These are phyloP conservation scores for Fusarium sp. DNA, from an alignment of 2,329 filamentous ascomycete genomes.

Conservation along the genomic window DNA sequence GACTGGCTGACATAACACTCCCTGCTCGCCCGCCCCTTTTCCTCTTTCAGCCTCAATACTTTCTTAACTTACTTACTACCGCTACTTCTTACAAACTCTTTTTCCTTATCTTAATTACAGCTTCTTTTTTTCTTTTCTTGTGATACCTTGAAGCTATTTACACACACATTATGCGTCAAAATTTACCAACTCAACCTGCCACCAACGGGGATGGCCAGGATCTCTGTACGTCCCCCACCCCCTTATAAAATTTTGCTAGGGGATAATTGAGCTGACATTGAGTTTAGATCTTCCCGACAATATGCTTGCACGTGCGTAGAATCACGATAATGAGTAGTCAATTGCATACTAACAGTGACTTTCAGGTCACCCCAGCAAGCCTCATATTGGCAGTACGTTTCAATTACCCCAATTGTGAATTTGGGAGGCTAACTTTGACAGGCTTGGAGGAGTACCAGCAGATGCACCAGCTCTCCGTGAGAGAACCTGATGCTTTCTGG, in stretches of 20 bases:
- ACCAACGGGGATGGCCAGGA: conserved; percentile 25
- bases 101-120: background rate
- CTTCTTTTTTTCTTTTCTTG: background rate
- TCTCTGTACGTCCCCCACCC: conserved; percentile 29
- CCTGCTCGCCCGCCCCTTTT: conserved; percentile 24
- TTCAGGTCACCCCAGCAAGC: conserved; percentile 36
- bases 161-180: conserved; percentile 27
- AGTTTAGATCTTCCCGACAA: conserved; percentile 33
- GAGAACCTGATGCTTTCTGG: conserved; percentile 88
- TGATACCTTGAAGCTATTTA: background rate
- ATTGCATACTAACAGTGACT: conserved; percentile 10
- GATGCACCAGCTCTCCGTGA: conserved; percentile 81
- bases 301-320: conserved; percentile 36
- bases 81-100: background rate
- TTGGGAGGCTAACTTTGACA: conserved; percentile 39
- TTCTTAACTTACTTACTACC: conserved; percentile 2
- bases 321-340: background rate
- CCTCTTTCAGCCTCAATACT: conserved; percentile 29
- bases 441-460: conserved; percentile 71
- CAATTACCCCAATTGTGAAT: background rate
- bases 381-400: conserved; percentile 36
- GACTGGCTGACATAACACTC: conserved; percentile 31
- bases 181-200: background rate
- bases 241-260: background rate
- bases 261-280: background rate